Base-by-base conservation (phyloP, 257 asterid species). In the Galeopsis tetrahit region DNA sequence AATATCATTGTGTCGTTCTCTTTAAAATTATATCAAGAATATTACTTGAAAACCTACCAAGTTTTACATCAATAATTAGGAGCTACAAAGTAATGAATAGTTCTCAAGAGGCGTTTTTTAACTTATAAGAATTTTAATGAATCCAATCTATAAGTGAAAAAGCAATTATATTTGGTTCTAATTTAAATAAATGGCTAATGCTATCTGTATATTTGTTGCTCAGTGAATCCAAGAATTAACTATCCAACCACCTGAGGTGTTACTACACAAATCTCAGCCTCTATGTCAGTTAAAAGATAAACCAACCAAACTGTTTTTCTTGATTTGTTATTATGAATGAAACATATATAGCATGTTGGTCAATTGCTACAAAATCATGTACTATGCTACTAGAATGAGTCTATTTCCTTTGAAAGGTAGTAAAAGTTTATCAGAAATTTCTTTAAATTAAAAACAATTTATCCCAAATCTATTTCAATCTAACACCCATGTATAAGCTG, bases 201-300 rank as follows among this genome's bases (percentile, higher is more conserved):
- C 28, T 21, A 21, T 21, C 28, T 21, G 1, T 51, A 51, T 59
- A 59, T 13, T 61, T 60, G 71, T 67, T 60, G 68, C 10, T 33
- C 59, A 39, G 56, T 78, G 64, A 43, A 61, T 69, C 58, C 7
- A 48, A 68, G 4, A 42, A 68, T 55, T 55, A 68, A 35, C 33
- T 32, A 49, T 4, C 71, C 7, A 71, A 57, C 64, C 15, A 49
- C 43, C 3, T 7, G 52, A 46, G 65, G 13, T n/a, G n/a, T 10
- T 62, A 43, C 10, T 68, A 0, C 48, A 59, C 0, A 14, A 52
- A 69, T 52, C 46, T 33, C 53, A 69, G 14, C 71, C 62, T 21
- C 10, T 39, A n/a, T 9, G 1, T 48, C 32, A 46, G 38, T 17
- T 33, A 58, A 1, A 21, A 33, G 43, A 53, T 17, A 32, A 5